Evolutionary conservation across 306 rosid species (phyloP).

Genomic region (Rubus idaeus): DNA sequence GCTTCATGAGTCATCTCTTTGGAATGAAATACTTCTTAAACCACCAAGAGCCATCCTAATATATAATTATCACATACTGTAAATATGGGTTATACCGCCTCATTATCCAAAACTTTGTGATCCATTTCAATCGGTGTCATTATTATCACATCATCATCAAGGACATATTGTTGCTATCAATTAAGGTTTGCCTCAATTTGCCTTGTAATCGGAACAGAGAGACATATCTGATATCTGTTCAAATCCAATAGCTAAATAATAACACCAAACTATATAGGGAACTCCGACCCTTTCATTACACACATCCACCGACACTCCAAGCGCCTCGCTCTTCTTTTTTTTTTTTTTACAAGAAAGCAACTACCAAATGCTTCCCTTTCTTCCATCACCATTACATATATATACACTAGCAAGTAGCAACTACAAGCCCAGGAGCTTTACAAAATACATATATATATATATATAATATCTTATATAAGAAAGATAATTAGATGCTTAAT

Average conservation of each 20-base stretch:
- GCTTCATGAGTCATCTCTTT: not conserved
- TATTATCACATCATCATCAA: not conserved
- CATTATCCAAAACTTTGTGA: not conserved
- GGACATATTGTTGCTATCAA: not conserved
- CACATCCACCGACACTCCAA: not conserved
- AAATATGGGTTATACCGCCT: not conserved
- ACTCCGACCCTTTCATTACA: slow-evolving; percentile 15
- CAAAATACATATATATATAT: not conserved
- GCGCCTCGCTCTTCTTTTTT: not conserved
- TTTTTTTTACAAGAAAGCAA: not conserved
- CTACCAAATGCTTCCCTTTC: not conserved
- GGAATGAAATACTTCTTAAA: not conserved
- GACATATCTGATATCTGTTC: not conserved
- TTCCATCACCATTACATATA: not conserved
- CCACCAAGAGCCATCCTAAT: not conserved
- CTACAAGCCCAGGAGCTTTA: not conserved
- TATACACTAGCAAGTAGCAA: not conserved
- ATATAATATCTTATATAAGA: not conserved
- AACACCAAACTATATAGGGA: not conserved
- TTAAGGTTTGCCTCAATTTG: no score
- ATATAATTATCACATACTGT: not conserved
- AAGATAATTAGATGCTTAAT: not conserved
- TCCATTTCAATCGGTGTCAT: no score
- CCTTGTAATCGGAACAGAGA: not conserved
- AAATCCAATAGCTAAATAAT: not conserved